These are phyloP conservation scores for Cicer cuneatum DNA, from an alignment of 306 rosid species.

Conservation along the genomic window DNA sequence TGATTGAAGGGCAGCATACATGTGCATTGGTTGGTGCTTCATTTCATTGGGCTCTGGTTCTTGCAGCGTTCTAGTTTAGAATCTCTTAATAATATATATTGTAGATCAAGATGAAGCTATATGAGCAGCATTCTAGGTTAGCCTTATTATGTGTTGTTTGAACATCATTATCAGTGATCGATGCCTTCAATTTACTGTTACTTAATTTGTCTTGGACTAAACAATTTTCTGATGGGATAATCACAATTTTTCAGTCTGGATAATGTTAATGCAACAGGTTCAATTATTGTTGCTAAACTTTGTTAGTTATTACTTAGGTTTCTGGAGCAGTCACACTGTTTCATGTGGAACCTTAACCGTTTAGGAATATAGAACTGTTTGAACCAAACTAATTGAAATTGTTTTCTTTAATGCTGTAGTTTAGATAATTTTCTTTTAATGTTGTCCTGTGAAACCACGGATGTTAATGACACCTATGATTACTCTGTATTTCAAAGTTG, in stretches of 20 bases:
- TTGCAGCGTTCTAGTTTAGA: slow-evolving; percentile 17
- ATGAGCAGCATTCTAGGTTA: not conserved
- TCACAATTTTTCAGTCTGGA: not conserved
- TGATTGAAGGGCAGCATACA: slow-evolving; percentile 20
- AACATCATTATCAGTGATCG: not conserved
- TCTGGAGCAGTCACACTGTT: not conserved
- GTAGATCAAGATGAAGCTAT: slow-evolving; percentile 32
- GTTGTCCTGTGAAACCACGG: not conserved
- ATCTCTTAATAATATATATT: slow-evolving; percentile 3
- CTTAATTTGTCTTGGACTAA: slow-evolving; percentile 31
- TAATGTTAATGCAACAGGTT: slow-evolving; percentile 9
- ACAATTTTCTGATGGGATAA: slow-evolving; percentile 16
- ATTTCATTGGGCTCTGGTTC: slow-evolving; percentile 6
- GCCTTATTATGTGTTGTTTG: not conserved
- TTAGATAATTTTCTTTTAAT: not conserved
- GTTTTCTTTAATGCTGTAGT: not conserved
- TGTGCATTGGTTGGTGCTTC: slow-evolving; percentile 21
- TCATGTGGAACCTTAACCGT: not conserved
- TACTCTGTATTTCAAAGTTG: not conserved
- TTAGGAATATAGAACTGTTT: not conserved
- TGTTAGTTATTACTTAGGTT: not conserved
- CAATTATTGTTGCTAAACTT: slow-evolving; percentile 18
- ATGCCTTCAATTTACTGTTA: not conserved
- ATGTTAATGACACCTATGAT: not conserved
- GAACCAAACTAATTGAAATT: not conserved